These are phyloP conservation scores for Yamadazyma songkhlaensis DNA, from an alignment of 1,139 yeast species.

Conservation along the genomic window DNA sequence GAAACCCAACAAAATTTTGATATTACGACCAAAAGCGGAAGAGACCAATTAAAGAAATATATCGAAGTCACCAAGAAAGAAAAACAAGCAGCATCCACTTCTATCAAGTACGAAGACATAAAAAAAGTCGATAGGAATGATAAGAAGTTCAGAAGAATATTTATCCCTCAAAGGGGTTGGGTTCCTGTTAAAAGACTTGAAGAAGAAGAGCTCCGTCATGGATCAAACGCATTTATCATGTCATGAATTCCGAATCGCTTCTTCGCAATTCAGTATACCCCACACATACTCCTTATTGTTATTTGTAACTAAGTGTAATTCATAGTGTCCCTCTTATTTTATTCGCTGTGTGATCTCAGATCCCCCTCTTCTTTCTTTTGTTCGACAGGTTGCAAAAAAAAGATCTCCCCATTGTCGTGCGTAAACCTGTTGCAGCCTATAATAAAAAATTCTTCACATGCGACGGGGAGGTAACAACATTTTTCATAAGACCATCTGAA, in stretches of 20 bases:
- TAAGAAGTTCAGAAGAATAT: slow-evolving; percentile 41
- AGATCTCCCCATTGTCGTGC: slow-evolving; percentile 2
- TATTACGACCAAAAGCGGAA: slow-evolving; percentile 4
- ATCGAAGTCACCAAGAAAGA: neutral
- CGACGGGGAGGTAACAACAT: slow-evolving; percentile 6
- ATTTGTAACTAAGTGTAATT: too few species aligned
- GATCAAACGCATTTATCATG: slow-evolving; percentile 9
- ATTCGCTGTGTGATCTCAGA: too few species aligned
- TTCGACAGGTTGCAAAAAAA: neutral
- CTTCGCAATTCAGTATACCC: too few species aligned
- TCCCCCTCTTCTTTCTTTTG: neutral
- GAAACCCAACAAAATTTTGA: slow-evolving; percentile 1
- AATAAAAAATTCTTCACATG: slow-evolving; percentile 7
- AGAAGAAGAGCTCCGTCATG: slow-evolving; percentile 22
- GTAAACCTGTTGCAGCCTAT: slow-evolving; percentile 6
- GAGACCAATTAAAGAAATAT: slow-evolving; percentile 2
- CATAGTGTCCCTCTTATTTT: too few species aligned
- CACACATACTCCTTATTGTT: too few species aligned
- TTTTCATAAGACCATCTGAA: slow-evolving; percentile 2
- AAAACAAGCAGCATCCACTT: neutral
- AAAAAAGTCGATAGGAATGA: slow-evolving; percentile 25
- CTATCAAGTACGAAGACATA: slow-evolving; percentile 17
- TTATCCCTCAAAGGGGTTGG: slow-evolving; percentile 57
- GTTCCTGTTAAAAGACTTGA: slow-evolving; percentile 28
- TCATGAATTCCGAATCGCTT: neutral